These are phyloP conservation scores for Lavandula angustifolia DNA, from an alignment of 257 asterid genomes.

Conservation along the genomic window DNA sequence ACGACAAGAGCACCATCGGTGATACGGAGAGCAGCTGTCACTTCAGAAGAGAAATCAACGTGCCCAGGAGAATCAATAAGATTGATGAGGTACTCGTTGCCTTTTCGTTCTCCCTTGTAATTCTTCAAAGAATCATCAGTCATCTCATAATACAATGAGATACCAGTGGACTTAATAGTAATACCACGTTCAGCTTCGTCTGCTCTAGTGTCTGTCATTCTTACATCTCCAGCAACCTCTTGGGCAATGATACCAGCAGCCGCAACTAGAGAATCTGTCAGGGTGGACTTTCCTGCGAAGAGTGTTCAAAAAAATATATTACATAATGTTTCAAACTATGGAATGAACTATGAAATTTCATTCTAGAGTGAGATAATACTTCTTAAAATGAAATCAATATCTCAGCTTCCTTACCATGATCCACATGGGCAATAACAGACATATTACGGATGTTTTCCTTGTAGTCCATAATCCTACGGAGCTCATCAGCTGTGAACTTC, in stretches of 20 bases:
- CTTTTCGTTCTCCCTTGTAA: slow-evolving; percentile 46
- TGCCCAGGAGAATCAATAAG: slow-evolving; percentile 55
- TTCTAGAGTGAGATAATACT: neutral
- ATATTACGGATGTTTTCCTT: slow-evolving; percentile 59
- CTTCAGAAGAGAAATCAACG: slow-evolving; percentile 54
- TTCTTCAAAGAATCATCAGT: slow-evolving; percentile 37
- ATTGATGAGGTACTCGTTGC: slow-evolving; percentile 58
- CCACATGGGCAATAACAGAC: slow-evolving; percentile 71
- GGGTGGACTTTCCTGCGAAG: slow-evolving; percentile 55
- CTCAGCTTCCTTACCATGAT: slow-evolving; percentile 45
- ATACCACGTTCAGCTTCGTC: slow-evolving; percentile 67
- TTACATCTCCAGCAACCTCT: slow-evolving; percentile 58
- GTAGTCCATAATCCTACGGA: slow-evolving; percentile 57
- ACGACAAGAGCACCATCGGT: slow-evolving; percentile 57
- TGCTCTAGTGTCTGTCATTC: slow-evolving; percentile 62
- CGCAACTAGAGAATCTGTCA: slow-evolving; percentile 56
- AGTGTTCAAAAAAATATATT: neutral
- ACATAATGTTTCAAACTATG: neutral
- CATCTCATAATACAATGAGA: slow-evolving; percentile 56
- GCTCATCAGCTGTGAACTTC: slow-evolving; percentile 64
- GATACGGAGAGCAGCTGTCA: slow-evolving; percentile 52
- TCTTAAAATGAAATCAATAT: neutral
- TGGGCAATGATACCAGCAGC: slow-evolving; percentile 64
- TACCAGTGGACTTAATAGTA: slow-evolving; percentile 59
- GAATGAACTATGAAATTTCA: neutral